Evolutionary conservation across 73 alveolate genomes (phyloP).

Genomic region (Paramecium caudatum): DNA sequence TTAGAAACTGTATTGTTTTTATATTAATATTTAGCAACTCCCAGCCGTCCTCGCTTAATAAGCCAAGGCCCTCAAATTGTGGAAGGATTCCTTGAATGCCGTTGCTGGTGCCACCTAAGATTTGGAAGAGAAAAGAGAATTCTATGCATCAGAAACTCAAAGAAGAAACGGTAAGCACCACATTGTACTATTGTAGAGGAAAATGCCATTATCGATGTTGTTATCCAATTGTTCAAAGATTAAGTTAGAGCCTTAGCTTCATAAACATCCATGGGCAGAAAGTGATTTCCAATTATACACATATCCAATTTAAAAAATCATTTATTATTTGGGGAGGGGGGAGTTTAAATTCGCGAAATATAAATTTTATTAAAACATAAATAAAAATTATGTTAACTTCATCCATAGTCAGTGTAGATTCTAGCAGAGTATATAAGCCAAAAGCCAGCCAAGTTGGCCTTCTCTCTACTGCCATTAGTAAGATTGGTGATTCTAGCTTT

Average conservation of each 20-base stretch:
- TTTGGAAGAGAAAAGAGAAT: slow-evolving; percentile 68
- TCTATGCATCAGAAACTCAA: slow-evolving; percentile 61
- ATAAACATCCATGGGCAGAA: slow-evolving; percentile 58
- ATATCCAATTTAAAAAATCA: slow-evolving; percentile 27
- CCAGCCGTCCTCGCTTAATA: slow-evolving; percentile 65
- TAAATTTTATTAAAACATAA: slow-evolving; percentile 29
- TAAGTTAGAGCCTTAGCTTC: slow-evolving; percentile 70
- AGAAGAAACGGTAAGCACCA: slow-evolving; percentile 56
- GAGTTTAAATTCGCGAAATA: neutral
- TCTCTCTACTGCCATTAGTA: slow-evolving; percentile 47
- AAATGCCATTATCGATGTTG: slow-evolving; percentile 61
- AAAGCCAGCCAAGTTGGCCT: slow-evolving; percentile 21
- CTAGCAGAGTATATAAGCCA: slow-evolving; percentile 45
- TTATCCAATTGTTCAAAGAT: slow-evolving; percentile 61
- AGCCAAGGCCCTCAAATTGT: slow-evolving; percentile 67
- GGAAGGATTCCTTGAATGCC: slow-evolving; percentile 62
- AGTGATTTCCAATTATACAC: slow-evolving; percentile 38
- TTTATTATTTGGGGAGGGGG: too few relatives aligned
- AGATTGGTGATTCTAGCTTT: slow-evolving; percentile 46
- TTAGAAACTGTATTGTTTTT: slow-evolving; percentile 37
- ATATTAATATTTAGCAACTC: slow-evolving; percentile 23
- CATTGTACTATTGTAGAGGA: slow-evolving; percentile 38
- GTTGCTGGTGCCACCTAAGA: slow-evolving; percentile 71
- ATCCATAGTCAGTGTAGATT: slow-evolving; percentile 31
- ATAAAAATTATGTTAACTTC: slow-evolving; percentile 34